These are phyloP conservation scores for Eucalyptus shirleyi DNA, from an alignment of 345 rosid genomes.

Conservation along the genomic window DNA sequence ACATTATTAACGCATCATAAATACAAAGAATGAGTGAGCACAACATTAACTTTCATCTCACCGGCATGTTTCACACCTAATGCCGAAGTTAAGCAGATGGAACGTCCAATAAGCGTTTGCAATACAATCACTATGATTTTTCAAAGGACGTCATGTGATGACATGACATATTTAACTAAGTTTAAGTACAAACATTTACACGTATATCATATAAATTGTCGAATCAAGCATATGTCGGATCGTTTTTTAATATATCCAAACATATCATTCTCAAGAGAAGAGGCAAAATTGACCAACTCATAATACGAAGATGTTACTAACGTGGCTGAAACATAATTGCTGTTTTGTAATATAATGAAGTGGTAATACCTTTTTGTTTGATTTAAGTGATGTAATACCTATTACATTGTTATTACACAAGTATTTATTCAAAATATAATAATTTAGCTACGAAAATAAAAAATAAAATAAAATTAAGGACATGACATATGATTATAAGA, in stretches of 20 bases:
- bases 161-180: too few relatives aligned
- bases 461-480: background rate
- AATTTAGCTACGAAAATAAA: background rate
- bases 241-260: background rate
- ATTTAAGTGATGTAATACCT: background rate
- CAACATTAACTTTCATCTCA: background rate
- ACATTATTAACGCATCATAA: background rate
- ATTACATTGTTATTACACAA: background rate
- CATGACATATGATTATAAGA: background rate
- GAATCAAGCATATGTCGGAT: fast-evolving
- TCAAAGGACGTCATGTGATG: background rate
- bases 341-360: background rate
- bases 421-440: background rate
- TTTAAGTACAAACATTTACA: too few relatives aligned
- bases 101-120: background rate
- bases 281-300: background rate
- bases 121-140: too few relatives aligned
- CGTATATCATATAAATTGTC: background rate
- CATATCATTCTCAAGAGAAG: background rate
- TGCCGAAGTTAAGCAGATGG: background rate
- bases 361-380: background rate
- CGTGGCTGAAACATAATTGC: background rate
- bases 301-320: background rate
- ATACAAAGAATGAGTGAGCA: background rate
- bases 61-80: background rate